Evolutionary conservation across 495 filamentous ascomycete species (phyloP).

Genomic region (Peziza echinospora): DNA sequence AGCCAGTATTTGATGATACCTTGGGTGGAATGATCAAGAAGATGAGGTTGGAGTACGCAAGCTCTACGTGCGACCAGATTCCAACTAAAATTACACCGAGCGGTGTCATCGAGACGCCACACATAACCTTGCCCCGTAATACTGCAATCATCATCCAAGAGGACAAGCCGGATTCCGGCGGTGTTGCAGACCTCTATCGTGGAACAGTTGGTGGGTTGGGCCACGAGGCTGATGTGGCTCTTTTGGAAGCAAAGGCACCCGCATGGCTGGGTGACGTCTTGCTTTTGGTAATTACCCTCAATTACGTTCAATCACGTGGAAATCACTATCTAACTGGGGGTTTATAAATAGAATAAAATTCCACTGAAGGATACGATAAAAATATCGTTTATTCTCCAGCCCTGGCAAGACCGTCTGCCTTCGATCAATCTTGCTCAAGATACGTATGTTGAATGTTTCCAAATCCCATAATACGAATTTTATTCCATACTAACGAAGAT

Average conservation of each 20-base stretch:
- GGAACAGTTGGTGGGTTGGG: constrained; percentile 63
- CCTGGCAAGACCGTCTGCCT: constrained; percentile 60
- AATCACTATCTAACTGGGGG: constrained; percentile 17
- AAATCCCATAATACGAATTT: too few species aligned
- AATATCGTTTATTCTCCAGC: constrained; percentile 74
- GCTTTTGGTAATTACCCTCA: constrained; percentile 32
- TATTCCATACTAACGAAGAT: too few species aligned
- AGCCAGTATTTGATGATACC: constrained; percentile 67
- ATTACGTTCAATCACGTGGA: not conserved
- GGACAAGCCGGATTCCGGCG: constrained; percentile 66
- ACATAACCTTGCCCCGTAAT: constrained; percentile 51
- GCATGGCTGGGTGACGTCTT: constrained; percentile 87
- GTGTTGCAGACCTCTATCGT: constrained; percentile 76
- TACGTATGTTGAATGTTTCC: too few species aligned
- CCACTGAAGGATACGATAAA: constrained; percentile 84
- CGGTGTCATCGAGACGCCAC: constrained; percentile 62
- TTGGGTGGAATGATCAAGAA: constrained; percentile 61
- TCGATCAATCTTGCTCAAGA: too few species aligned
- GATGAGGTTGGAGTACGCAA: constrained; percentile 50
- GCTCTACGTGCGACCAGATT: constrained; percentile 25
- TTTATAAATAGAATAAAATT: constrained; percentile 43
- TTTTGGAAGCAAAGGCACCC: constrained; percentile 68
- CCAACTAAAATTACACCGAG: constrained; percentile 53
- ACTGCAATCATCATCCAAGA: constrained; percentile 90
- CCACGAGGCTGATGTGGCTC: constrained; percentile 53